A percentile compares a stretch with the other conserved stretches of the same genome.
Evolutionary conservation across 345 rosid species (phyloP).

Genomic region (Garcia nutans): DNA sequence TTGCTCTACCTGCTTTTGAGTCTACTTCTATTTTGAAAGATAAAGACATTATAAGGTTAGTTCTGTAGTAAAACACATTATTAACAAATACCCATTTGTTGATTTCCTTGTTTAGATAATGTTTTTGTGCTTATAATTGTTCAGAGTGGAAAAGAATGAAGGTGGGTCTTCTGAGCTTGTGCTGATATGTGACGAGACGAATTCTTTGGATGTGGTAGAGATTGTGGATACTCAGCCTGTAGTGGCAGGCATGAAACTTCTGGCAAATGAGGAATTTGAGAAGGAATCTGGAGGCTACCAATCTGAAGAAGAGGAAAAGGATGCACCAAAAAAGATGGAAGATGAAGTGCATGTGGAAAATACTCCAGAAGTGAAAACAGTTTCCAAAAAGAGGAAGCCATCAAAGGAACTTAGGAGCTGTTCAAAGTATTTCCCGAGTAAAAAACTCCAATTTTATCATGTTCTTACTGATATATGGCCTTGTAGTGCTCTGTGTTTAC

Average conservation of each 20-base stretch:
- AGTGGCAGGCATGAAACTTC: slow-evolving; percentile 39
- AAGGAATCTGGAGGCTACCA: slow-evolving; percentile 60
- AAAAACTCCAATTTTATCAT: not conserved
- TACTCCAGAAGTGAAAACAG: slow-evolving; percentile 30
- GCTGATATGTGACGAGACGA: slow-evolving; percentile 29
- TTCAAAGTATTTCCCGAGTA: slow-evolving; percentile 51
- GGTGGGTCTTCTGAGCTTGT: slow-evolving; percentile 29
- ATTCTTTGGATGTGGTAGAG: slow-evolving; percentile 36
- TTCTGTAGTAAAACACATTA: not conserved
- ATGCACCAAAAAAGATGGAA: slow-evolving; percentile 29
- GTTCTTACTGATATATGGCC: not conserved
- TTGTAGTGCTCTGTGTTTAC: not conserved
- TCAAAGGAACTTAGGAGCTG: slow-evolving; percentile 44
- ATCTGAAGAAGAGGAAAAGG: slow-evolving; percentile 67
- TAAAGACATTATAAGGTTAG: slow-evolving; percentile 74
- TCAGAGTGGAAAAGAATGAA: slow-evolving; percentile 66
- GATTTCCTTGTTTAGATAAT: not conserved
- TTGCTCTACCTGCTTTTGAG: slow-evolving; percentile 82
- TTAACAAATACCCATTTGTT: not conserved
- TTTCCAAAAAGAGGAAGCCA: slow-evolving; percentile 75
- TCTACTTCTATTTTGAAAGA: slow-evolving; percentile 70
- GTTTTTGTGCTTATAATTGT: not conserved
- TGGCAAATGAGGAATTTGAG: slow-evolving; percentile 66
- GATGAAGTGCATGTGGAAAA: slow-evolving; percentile 32
- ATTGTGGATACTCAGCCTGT: slow-evolving; percentile 38